Evolutionary conservation across 1,139 yeast genomes (phyloP).

Genomic region (Chernovozyma sophiae-reginae): DNA sequence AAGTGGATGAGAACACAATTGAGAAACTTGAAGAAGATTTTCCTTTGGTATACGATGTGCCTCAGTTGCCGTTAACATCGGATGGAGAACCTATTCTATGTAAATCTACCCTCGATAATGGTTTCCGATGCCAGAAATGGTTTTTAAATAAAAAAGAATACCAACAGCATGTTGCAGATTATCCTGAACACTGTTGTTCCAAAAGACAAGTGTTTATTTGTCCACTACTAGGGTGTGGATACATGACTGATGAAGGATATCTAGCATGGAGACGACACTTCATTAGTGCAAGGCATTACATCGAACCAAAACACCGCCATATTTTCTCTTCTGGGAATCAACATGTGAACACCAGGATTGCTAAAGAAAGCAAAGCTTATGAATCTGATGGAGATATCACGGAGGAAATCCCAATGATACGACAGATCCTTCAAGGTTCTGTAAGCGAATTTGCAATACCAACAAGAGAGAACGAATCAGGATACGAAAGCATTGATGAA

Average conservation of each 20-base stretch:
- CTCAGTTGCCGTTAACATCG: constrained; percentile 22
- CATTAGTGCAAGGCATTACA: constrained; percentile 17
- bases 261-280: constrained; percentile 31
- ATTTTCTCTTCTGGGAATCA: neutral
- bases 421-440: constrained; percentile 1
- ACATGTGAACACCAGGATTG: neutral
- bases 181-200: constrained; percentile 20
- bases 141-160: constrained; percentile 17
- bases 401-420: neutral
- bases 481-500: constrained; percentile 13
- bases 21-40: constrained; percentile 18
- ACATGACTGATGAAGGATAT: constrained; percentile 36
- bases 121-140: constrained; percentile 15
- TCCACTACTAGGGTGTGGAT: constrained; percentile 42
- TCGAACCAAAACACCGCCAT: constrained; percentile 8
- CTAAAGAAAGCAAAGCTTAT: neutral
- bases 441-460: constrained; percentile 3
- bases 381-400: neutral
- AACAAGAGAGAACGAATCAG: constrained; percentile 1
- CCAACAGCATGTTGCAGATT: constrained; percentile 17
- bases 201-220: constrained; percentile 33
- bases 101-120: constrained; percentile 7
- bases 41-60: constrained; percentile 24
- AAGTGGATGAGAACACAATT: constrained; percentile 11
- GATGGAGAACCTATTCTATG: constrained; percentile 19